Conservation (phyloP, 2,329 filamentous ascomycete genomes). For the Ascochyta viciae-villosae region DNA sequence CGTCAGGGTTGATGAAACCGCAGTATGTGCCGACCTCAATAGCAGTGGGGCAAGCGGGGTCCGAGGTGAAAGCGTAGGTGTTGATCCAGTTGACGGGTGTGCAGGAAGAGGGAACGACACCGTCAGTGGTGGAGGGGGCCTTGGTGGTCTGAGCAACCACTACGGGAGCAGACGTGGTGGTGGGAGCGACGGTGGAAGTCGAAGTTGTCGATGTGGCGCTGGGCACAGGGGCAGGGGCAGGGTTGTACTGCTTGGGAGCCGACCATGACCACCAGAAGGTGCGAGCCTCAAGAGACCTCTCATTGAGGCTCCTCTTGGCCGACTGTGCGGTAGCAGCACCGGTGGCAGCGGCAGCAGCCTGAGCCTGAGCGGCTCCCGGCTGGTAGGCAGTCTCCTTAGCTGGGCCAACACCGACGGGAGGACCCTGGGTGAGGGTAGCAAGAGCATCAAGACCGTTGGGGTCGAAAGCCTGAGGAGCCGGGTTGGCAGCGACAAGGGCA, state of each 20-base stretch:
- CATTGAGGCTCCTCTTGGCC: conserved; percentile 21
- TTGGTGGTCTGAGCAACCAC: conserved; percentile 13
- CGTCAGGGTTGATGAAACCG: conserved; percentile 36
- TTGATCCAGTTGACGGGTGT: conserved; percentile 31
- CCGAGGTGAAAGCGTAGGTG: conserved; percentile 31
- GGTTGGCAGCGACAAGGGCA: conserved; percentile 30
- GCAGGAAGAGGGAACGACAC: conserved; percentile 28
- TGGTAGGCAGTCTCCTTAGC: conserved; percentile 21
- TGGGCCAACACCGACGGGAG: conserved; percentile 26
- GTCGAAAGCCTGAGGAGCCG: conserved; percentile 32
- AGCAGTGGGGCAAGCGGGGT: conserved; percentile 29
- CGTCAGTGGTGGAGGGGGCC: conserved; percentile 25
- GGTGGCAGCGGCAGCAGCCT: conserved; percentile 22
- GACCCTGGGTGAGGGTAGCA: conserved; percentile 23
- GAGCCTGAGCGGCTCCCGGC: conserved; percentile 20
- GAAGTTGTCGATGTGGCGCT: background rate
- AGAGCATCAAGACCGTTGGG: conserved; percentile 14
- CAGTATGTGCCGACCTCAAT: conserved; percentile 36
- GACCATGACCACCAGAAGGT: conserved; percentile 12
- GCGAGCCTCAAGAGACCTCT: conserved; percentile 13
- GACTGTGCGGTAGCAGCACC: conserved; percentile 21
- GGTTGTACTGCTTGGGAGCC: conserved; percentile 2
- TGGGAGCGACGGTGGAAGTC: background rate
- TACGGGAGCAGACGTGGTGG: conserved; percentile 2
- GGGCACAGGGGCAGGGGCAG: conserved; percentile 1